A percentile compares a stretch with the other conserved stretches of the same genome.
These are phyloP conservation scores for Micromonas commoda DNA, from an alignment of 139 green algal genomes.

Conservation along the genomic window DNA sequence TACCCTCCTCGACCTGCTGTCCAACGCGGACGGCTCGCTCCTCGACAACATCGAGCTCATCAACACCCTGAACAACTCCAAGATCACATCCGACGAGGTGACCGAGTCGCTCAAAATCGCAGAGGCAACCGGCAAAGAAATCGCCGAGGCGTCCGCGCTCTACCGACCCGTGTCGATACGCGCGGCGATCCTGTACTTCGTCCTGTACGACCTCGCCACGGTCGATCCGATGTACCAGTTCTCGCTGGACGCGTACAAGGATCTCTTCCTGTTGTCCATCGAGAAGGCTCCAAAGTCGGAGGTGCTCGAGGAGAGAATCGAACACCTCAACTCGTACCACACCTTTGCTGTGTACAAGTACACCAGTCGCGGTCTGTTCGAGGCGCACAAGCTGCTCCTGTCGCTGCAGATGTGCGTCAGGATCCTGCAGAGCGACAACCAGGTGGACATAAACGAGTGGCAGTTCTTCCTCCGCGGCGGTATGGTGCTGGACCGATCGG, in stretches of 20 bases:
- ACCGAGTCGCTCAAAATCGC: slow-evolving; percentile 56
- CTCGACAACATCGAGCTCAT: slow-evolving; percentile 78
- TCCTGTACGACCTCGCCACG: slow-evolving; percentile 65
- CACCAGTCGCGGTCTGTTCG: slow-evolving; percentile 64
- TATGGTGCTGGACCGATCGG: slow-evolving; percentile 57
- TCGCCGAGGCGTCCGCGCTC: slow-evolving; percentile 52
- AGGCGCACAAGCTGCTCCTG: slow-evolving; percentile 82
- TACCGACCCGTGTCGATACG: slow-evolving; percentile 65
- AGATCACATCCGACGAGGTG: slow-evolving; percentile 73
- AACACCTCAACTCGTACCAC: slow-evolving; percentile 73
- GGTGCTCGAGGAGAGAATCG: slow-evolving; percentile 57
- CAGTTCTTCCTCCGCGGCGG: slow-evolving; percentile 73
- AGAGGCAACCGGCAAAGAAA: slow-evolving; percentile 67
- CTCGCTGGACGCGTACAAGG: slow-evolving; percentile 73
- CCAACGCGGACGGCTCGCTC: slow-evolving; percentile 58
- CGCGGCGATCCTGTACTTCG: slow-evolving; percentile 68
- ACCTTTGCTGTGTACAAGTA: slow-evolving; percentile 78
- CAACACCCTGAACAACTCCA: slow-evolving; percentile 68
- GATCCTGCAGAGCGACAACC: slow-evolving; percentile 49
- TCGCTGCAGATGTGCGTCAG: slow-evolving; percentile 74
- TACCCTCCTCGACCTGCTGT: slow-evolving; percentile 67
- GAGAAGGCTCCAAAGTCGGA: slow-evolving; percentile 30
- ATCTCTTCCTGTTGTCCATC: slow-evolving; percentile 58
- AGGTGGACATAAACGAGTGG: slow-evolving; percentile 73
- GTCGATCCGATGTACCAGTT: slow-evolving; percentile 88